Evolutionary conservation across 2,329 filamentous ascomycete genomes (phyloP).

Genomic region (Epichloe aotearoae): DNA sequence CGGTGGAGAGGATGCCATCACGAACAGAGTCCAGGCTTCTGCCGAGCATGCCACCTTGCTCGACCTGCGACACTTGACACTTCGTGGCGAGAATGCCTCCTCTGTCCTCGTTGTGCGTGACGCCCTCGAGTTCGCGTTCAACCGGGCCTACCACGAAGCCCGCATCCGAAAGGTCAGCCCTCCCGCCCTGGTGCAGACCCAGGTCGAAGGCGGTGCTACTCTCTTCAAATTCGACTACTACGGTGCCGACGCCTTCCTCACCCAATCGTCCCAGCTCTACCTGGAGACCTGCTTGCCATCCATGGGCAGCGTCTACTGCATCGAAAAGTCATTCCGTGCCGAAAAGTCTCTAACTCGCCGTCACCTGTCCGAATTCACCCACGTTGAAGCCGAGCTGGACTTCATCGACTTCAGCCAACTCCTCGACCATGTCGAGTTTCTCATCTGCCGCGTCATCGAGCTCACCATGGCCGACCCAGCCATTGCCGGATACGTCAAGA

Average conservation of each 20-base stretch:
- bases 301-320: conserved; percentile 91
- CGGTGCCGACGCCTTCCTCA: conserved; percentile 80
- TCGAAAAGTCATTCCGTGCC: conserved; percentile 96
- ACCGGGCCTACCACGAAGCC: conserved; percentile 62
- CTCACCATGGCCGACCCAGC: conserved; percentile 59
- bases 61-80: conserved; percentile 70
- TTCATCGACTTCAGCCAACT: conserved; percentile 90
- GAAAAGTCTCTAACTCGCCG: conserved; percentile 92
- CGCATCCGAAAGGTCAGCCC: conserved; percentile 74
- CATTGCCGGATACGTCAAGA: conserved; percentile 60
- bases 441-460: conserved; percentile 79
- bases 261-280: conserved; percentile 94
- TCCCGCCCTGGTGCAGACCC: conserved; percentile 84
- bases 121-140: conserved; percentile 68
- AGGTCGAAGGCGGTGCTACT: conserved; percentile 85
- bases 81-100: conserved; percentile 75
- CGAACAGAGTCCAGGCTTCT: conserved; percentile 52
- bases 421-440: conserved; percentile 70
- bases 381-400: conserved; percentile 92
- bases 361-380: conserved; percentile 91
- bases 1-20: conserved; percentile 81
- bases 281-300: conserved; percentile 88
- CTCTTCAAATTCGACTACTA: conserved; percentile 88
- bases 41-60: conserved; percentile 50
- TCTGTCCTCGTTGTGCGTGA: conserved; percentile 79